Conservation (phyloP, 129 eudicot genomes). For the Pittosporum tobira region DNA sequence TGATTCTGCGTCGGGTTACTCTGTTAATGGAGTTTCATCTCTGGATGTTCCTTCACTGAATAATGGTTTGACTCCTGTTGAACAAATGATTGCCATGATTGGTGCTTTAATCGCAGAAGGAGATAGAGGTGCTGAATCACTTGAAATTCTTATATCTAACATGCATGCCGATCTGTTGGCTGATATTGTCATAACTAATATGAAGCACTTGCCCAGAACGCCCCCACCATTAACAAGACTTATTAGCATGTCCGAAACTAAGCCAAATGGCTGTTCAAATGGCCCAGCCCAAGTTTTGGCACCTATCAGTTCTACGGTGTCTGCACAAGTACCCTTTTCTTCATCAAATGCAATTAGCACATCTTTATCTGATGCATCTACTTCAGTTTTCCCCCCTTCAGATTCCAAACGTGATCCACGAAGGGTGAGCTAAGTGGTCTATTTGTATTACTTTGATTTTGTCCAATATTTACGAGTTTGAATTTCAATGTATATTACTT, state of each 20-base stretch:
- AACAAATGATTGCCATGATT: constrained; percentile 88
- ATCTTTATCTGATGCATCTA: constrained; percentile 34
- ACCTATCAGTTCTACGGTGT: constrained; percentile 21
- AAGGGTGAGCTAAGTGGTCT: constrained; percentile 48
- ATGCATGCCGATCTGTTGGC: constrained; percentile 91
- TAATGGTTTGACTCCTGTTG: constrained; percentile 62
- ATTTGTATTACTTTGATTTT: constrained; percentile 1
- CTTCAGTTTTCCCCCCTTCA: constrained; percentile 29
- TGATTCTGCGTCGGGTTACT: constrained; percentile 36
- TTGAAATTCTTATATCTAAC: constrained; percentile 69
- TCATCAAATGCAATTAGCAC: constrained; percentile 26
- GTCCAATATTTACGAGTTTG: neutral
- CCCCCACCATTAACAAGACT: constrained; percentile 41
- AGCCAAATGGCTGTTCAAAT: constrained; percentile 24
- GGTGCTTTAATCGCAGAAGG: constrained; percentile 94
- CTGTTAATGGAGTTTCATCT: constrained; percentile 45
- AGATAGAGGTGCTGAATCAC: constrained; percentile 92
- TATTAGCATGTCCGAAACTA: constrained; percentile 18
- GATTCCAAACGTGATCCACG: constrained; percentile 93
- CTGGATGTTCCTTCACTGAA: constrained; percentile 35
- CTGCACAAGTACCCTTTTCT: constrained; percentile 30
- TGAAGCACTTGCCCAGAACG: constrained; percentile 79
- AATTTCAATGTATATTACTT: neutral
- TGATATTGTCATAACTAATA: constrained; percentile 89
- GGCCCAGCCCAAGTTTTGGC: constrained; percentile 25